phyloP scores from a whole-genome alignment of 805 yeast genomes.

The Candida dajiaensis region DNA sequence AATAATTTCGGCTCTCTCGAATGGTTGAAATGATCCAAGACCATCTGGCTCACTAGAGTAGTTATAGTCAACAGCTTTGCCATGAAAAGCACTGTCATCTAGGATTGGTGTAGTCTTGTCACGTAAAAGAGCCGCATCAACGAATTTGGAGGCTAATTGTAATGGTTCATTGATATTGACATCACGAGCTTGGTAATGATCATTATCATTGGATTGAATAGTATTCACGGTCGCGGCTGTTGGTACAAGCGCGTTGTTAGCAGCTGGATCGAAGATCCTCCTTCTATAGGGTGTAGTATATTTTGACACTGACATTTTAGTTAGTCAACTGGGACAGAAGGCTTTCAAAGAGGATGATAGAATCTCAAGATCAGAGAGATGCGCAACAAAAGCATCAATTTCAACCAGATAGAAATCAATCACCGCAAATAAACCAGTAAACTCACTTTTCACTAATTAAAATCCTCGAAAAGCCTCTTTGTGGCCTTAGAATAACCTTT shows the following conservation, averaged over 20 bases:
- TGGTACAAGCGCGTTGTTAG: slow-evolving; percentile 3
- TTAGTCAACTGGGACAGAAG: slow-evolving; percentile 2
- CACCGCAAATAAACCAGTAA: not conserved
- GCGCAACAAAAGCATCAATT: not conserved
- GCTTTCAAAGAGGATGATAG: not conserved
- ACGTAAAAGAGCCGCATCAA: slow-evolving; percentile 51
- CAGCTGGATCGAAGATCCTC: slow-evolving; percentile 12
- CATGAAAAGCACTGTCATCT: slow-evolving; percentile 42
- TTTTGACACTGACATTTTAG: slow-evolving; percentile 15
- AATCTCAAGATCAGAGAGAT: not conserved
- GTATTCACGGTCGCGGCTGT: slow-evolving; percentile 9
- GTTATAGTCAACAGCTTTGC: slow-evolving; percentile 61
- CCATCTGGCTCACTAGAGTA: slow-evolving; percentile 47
- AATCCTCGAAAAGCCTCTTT: not conserved
- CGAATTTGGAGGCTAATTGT: slow-evolving; percentile 58
- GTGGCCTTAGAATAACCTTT: not conserved
- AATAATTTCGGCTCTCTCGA: slow-evolving; percentile 61
- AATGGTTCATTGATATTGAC: slow-evolving; percentile 31
- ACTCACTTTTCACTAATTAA: not conserved
- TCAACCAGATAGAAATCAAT: not conserved
- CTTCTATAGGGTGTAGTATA: slow-evolving; percentile 21
- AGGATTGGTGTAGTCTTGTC: slow-evolving; percentile 51
- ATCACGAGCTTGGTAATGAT: slow-evolving; percentile 27
- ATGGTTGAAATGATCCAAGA: slow-evolving; percentile 57
- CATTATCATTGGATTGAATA: slow-evolving; percentile 20